Evolutionary conservation across 2,329 filamentous ascomycete species (phyloP).

Genomic region (Botrytis sinoallii): DNA sequence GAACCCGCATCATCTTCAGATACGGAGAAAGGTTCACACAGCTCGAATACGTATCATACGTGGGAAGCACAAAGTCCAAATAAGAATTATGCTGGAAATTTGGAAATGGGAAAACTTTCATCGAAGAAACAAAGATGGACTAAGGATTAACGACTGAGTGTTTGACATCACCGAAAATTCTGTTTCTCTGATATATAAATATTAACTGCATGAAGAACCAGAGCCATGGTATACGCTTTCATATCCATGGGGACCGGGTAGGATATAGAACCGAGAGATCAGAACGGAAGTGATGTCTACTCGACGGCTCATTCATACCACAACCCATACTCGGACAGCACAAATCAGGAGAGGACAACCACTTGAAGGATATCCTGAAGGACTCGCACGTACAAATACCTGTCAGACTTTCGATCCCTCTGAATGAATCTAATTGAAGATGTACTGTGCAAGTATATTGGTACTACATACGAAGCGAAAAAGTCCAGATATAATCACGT

Average conservation of each 20-base stretch:
- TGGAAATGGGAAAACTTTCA: not conserved
- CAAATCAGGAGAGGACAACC: not conserved
- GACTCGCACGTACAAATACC: not conserved
- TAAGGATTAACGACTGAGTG: not conserved
- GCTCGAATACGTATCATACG: not conserved
- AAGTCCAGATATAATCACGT: too few species aligned
- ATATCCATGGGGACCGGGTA: not conserved
- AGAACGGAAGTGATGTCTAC: not conserved
- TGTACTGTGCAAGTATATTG: too few species aligned
- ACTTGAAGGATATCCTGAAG: not conserved
- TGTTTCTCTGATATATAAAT: not conserved
- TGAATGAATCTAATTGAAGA: not conserved
- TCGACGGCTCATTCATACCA: too few species aligned
- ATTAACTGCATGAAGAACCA: not conserved
- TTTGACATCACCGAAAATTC: not conserved
- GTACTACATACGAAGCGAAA: too few species aligned
- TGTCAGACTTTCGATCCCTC: fast-evolving
- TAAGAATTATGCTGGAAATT: not conserved
- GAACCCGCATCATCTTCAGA: not conserved
- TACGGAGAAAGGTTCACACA: not conserved
- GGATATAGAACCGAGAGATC: not conserved
- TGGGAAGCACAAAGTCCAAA: not conserved
- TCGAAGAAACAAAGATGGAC: not conserved
- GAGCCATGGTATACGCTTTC: not conserved
- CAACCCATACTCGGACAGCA: not conserved